Evolutionary conservation across 106 monocot genomes (phyloP).

Genomic region (Gastrodia elata): DNA sequence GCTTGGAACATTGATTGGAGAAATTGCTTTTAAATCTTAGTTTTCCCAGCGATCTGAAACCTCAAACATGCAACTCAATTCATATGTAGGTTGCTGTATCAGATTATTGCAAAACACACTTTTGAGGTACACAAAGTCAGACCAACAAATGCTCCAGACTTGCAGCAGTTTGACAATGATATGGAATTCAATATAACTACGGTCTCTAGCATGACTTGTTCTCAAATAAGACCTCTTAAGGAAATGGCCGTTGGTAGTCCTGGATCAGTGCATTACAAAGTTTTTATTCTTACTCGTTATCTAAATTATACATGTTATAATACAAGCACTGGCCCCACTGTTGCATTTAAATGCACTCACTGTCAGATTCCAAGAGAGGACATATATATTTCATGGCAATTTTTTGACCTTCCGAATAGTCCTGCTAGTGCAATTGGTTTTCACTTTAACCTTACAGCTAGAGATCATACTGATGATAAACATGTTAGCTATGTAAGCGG

Average conservation of each 20-base stretch:
- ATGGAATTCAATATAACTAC: constrained; percentile 88
- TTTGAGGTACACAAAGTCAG: constrained; percentile 68
- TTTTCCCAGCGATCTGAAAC: constrained; percentile 1
- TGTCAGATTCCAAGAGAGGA: constrained; percentile 60
- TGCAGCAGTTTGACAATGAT: constrained; percentile 65
- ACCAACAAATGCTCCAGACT: constrained; percentile 72
- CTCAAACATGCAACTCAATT: not conserved
- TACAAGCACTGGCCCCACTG: constrained; percentile 63
- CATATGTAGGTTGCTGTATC: constrained; percentile 69
- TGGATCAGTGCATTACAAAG: constrained; percentile 61
- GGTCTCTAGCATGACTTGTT: constrained; percentile 86
- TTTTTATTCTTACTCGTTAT: constrained; percentile 36
- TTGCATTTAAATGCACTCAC: constrained; percentile 59
- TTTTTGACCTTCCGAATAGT: constrained; percentile 70
- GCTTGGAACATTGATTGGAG: not conserved
- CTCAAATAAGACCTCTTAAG: constrained; percentile 52
- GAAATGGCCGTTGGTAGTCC: constrained; percentile 46
- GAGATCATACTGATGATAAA: constrained; percentile 43
- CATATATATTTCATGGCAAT: constrained; percentile 83
- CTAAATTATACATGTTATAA: constrained; percentile 55
- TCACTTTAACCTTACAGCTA: constrained; percentile 74
- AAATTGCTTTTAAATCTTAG: not conserved
- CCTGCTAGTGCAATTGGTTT: constrained; percentile 84
- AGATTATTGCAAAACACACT: constrained; percentile 56
- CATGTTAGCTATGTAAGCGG: constrained; percentile 71